Base-by-base conservation (phyloP, 2,329 filamentous ascomycete species). In the Rachicladosporium sp. region DNA sequence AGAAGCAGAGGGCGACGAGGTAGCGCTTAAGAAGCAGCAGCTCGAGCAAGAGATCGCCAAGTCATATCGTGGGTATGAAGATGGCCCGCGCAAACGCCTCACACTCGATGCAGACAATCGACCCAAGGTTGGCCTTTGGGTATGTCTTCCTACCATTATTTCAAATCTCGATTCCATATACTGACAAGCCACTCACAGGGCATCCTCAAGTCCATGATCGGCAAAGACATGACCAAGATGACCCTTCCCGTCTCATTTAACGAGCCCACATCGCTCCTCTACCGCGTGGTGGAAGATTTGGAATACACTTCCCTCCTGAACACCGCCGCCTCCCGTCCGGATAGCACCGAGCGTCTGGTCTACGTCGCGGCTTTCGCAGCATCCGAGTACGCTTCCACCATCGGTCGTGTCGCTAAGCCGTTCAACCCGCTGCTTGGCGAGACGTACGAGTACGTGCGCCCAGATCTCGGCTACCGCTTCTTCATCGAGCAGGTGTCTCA, bases 181-280 rank as follows among this genome's bases (percentile, higher is more conserved):
- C 31, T 63, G 44, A 64, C 47, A 8, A 29, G 3, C 10, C 1
- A 23, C 15, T 1, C 48, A 27, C 23, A 95, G 88, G 82, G 82
- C 49, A 95, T 98, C 51, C 68, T 98, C 47, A 98, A 96, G 67
- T 96, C 89, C 13, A 96, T 98, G 91, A 94, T 98, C 62, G 91
- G 91, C 47, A 96, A 98, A 61, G 91, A 98, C 57, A 96, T 98
- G 91, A 96, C 91, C 30, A 96, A 93, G 68, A 98, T 98, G 89
- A 96, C 91, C 0, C 68, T 98, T 12, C 91, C 91, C 0, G 91
- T 98, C 2, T 94, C 91, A 1, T 96, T 98, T 69, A 98, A 98
- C 63, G 91, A 98, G 62, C 91, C 91, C 1, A 98, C 91, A 0
- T 96, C 91, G 4, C 69, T 98, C 9, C 73, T 98, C 6, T 91